Base-by-base conservation (phyloP, 2,329 filamentous ascomycete species). In the Penicillium paneum region DNA sequence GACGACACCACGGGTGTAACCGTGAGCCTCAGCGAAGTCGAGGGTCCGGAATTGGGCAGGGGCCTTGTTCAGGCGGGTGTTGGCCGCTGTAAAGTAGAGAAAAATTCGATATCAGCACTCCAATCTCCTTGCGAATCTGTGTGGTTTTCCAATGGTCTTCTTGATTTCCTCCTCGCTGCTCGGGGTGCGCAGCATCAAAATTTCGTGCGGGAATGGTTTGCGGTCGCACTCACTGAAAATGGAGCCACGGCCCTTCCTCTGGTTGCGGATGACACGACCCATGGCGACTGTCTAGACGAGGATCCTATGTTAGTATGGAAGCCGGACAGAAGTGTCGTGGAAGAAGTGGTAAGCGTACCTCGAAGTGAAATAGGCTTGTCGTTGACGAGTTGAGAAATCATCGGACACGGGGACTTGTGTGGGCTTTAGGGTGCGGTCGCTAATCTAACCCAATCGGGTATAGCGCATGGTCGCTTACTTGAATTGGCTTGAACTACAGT, bases 1-100 rank as follows among this genome's bases (percentile, higher is more conserved):
- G 77, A 99, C 92, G 66, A 97, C 86, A 81, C 94, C 94, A 71
- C 94, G 90, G 76, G 96, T 83, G 84, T 99, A 99, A 73, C 94
- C 94, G 86, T 97, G 93, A 77, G 90, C 87, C 84, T 97, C 92
- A 78, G 91, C 87, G 79, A 85, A 99, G 79, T 99, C 94, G 85
- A 97, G 90, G 71, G 85, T 90, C 80, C 94, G 85, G 88, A 99
- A 97, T 82, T 96, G 89, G 75, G 93, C 90, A 65, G 90, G 89
- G 64, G 88, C 86, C 87, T 97, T 97, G 84, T 94, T 93, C 76
- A 97, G 86, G 80, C 89, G 88, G 80, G 89, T 91, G 81, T 89
- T 84, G 78, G 88, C 86, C 80, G 85, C 86, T 89, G 73, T 58
- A 68, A 54, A 53, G 59, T 61, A 62, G 60, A 64, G 57, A 63